These are phyloP conservation scores for Alternaria longipes DNA, from an alignment of 2,329 filamentous ascomycete genomes.

Conservation along the genomic window DNA sequence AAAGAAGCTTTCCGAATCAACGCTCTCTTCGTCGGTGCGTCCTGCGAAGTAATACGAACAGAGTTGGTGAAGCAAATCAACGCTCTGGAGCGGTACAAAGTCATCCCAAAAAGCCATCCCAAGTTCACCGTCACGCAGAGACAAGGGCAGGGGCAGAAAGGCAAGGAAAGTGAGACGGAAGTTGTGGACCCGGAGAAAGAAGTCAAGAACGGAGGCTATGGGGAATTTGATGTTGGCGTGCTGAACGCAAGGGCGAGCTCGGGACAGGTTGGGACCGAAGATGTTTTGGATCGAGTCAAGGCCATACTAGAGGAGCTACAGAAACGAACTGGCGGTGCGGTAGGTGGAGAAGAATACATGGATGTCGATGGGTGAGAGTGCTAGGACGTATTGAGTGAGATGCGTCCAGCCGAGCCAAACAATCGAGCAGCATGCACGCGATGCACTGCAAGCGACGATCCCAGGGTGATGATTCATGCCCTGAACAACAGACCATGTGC, in stretches of 20 bases:
- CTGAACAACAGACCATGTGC: neutral
- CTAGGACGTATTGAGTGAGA: neutral
- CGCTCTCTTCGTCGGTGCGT: constrained; percentile 76
- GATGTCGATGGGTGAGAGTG: constrained; percentile 30
- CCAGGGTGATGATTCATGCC: neutral
- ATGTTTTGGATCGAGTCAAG: constrained; percentile 74
- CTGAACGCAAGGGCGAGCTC: constrained; percentile 86
- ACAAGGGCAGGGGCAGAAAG: constrained; percentile 8
- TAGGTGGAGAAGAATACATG: constrained; percentile 27
- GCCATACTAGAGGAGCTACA: constrained; percentile 59
- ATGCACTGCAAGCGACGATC: neutral
- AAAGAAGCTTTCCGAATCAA: constrained; percentile 52
- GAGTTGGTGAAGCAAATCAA: constrained; percentile 42
- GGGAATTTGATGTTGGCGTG: constrained; percentile 82
- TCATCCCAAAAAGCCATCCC: constrained; percentile 43
- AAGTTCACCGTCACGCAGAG: constrained; percentile 23
- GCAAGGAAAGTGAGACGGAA: constrained; percentile 19
- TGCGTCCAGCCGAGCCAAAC: neutral
- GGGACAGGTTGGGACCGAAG: constrained; percentile 82
- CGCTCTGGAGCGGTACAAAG: constrained; percentile 42
- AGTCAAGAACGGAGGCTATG: constrained; percentile 58
- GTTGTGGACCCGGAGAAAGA: constrained; percentile 33
- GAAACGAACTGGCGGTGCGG: constrained; percentile 24
- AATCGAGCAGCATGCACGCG: neutral
- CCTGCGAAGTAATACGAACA: constrained; percentile 64